These are phyloP conservation scores for Xanthoconium separans DNA, from an alignment of 1,284 basidiomycete species.

Conservation along the genomic window DNA sequence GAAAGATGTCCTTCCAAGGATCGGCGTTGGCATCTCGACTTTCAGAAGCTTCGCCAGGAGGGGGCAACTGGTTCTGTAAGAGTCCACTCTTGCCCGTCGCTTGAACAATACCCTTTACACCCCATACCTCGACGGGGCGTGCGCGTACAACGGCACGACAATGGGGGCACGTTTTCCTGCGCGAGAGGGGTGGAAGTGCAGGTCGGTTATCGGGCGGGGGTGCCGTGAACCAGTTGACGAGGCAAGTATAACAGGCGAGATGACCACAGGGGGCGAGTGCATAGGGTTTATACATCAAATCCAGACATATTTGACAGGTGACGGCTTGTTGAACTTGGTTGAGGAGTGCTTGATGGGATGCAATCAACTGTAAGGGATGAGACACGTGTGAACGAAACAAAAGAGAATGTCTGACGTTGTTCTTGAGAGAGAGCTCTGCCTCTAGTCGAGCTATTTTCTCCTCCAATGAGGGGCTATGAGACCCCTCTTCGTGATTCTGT, in stretches of 20 bases:
- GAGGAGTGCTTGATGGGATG: slow-evolving; percentile 50
- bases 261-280: slow-evolving; percentile 75
- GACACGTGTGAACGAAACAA: not conserved
- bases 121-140: slow-evolving; percentile 70
- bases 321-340: slow-evolving; percentile 55
- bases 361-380: slow-evolving; percentile 38
- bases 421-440: slow-evolving; percentile 42
- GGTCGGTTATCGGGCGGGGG: slow-evolving; percentile 31
- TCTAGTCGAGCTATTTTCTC: slow-evolving; percentile 40
- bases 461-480: slow-evolving; percentile 21
- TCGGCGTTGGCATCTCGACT: slow-evolving; percentile 34
- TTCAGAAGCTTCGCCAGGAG: slow-evolving; percentile 15
- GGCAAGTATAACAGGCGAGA: slow-evolving; percentile 65
- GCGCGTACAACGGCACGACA: slow-evolving; percentile 62
- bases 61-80: slow-evolving; percentile 31
- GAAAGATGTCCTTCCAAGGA: slow-evolving; percentile 66
- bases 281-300: slow-evolving; percentile 67
- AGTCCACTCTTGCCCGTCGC: slow-evolving; percentile 53
- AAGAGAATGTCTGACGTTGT: slow-evolving; percentile 33
- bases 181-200: slow-evolving; percentile 27
- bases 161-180: slow-evolving; percentile 71
- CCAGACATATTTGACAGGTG: slow-evolving; percentile 74
- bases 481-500: slow-evolving; percentile 7
- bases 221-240: slow-evolving; percentile 72
- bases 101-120: slow-evolving; percentile 63